These are phyloP conservation scores for Microcos paniculata DNA, from an alignment of 345 rosid species.

Conservation along the genomic window DNA sequence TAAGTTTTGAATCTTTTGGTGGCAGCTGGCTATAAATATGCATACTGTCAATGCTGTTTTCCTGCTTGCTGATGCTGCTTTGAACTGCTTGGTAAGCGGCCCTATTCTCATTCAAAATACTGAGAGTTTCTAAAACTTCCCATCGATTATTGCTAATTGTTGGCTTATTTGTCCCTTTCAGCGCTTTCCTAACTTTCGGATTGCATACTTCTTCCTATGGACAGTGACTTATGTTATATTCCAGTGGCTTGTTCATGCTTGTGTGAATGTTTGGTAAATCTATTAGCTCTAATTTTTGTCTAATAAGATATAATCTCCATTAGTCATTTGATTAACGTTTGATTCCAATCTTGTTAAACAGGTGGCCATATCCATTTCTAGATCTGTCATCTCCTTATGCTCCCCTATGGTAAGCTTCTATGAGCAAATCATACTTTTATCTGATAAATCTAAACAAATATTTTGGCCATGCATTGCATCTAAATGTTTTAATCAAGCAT, in stretches of 20 bases:
- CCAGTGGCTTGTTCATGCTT: slow-evolving; percentile 89
- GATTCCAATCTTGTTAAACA: slow-evolving; percentile 27
- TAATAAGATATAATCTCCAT: neutral
- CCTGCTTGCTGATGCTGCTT: slow-evolving; percentile 73
- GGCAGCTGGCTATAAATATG: slow-evolving; percentile 79
- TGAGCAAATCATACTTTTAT: neutral
- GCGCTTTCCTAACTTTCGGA: slow-evolving; percentile 86
- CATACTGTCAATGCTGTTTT: slow-evolving; percentile 78
- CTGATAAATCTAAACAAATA: neutral
- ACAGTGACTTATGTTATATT: slow-evolving; percentile 72
- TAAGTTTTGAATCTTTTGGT: neutral
- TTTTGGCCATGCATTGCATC: neutral
- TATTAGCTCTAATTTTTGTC: neutral
- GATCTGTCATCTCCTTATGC: slow-evolving; percentile 85
- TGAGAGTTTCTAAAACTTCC: slow-evolving; percentile 3
- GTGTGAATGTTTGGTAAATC: slow-evolving; percentile 59
- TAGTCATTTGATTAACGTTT: neutral
- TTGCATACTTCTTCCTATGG: slow-evolving; percentile 89
- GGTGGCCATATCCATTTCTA: slow-evolving; percentile 99
- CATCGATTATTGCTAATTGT: neutral
- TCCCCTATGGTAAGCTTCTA: slow-evolving; percentile 65
- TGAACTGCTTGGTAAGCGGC: slow-evolving; percentile 72
- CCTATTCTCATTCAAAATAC: slow-evolving; percentile 2
- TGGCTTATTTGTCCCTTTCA: slow-evolving; percentile 26
- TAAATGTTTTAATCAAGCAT: neutral